Conservation (phyloP, 495 filamentous ascomycete species). For the Bacidia rubella region DNA sequence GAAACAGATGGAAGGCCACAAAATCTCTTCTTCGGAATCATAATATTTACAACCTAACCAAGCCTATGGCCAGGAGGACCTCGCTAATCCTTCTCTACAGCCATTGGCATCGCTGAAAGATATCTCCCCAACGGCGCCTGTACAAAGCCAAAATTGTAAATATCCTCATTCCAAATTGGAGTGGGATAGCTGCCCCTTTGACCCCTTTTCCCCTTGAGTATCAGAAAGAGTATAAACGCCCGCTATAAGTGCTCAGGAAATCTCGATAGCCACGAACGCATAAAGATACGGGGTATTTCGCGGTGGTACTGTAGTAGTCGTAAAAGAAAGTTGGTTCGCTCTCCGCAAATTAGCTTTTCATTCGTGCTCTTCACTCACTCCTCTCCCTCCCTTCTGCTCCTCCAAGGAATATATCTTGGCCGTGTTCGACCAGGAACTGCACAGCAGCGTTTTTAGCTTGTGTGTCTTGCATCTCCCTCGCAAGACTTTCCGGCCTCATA, state of each 20-base stretch:
- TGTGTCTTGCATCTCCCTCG: slow-evolving; percentile 93
- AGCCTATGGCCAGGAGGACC: background rate
- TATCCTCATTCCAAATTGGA: background rate
- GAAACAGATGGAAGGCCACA: background rate
- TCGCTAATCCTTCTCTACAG: background rate
- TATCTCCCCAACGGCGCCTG: background rate
- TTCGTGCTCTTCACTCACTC: background rate
- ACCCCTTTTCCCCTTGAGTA: too few species aligned
- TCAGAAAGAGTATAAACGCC: slow-evolving; percentile 1
- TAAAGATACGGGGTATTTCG: background rate
- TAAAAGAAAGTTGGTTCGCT: background rate
- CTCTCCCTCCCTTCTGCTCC: slow-evolving; percentile 1
- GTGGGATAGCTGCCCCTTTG: background rate
- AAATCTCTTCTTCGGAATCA: background rate
- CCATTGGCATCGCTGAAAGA: too few species aligned
- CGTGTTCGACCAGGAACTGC: slow-evolving; percentile 81
- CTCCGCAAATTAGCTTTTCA: background rate
- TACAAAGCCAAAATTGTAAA: background rate
- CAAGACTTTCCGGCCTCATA: slow-evolving; percentile 75
- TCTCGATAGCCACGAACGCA: background rate
- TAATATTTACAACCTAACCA: background rate
- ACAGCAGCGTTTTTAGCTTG: slow-evolving; percentile 80
- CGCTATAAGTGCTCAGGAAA: slow-evolving; percentile 12
- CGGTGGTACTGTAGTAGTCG: background rate
- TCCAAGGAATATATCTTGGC: slow-evolving; percentile 52